Evolutionary conservation across 2,329 filamentous ascomycete species (phyloP), one percentile per base, ranked within the genome.

Genomic region (Cordyceps cateniannulata): DNA sequence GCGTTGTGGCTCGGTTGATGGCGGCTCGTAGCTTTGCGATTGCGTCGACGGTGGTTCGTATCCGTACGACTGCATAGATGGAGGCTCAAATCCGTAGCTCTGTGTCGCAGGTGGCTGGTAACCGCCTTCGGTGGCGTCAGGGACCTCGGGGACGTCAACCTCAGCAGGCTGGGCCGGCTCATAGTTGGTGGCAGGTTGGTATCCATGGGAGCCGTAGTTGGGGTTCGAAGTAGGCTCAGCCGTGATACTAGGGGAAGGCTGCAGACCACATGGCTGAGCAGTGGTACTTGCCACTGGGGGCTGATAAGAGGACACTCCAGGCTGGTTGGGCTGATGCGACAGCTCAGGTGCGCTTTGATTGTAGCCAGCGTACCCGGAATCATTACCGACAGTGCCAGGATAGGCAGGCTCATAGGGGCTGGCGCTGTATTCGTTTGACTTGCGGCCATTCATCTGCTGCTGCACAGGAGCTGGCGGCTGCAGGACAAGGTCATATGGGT

Each of bases 141-240:
- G 57, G 4, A 35, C 60, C 25, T 63, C 61, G 29, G 63, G 59
- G 12, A 65, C 62, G 20, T 60, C 54, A 3, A 56, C 68, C 62
- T 60, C 63, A 20, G 60, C 49, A 7, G 59, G 68, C 62, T 60
- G 67, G 60, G 78, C 77, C 16, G 83, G 76, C 63, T 81, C 79
- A 62, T 82, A 85, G 3, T 77, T 75, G 0, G 35, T 25, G 12
- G 75, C 70, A 16, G 79, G 73, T 56, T 82, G 78, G 62, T 81
- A 81, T 5, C 69, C 71, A 59, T 71, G 66, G 59, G 68, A 60
- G 22, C 52, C 52, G 47, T 57, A 29, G 25, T 25, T 54, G 72
- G 72, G 29, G 54, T 72, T 22, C 68, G 68, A 25, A 68, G 70
- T 55, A 70, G 69, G 65, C 64, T 72, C 3, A 65, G 63, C 42